Evolutionary conservation across 2,329 filamentous ascomycete species (phyloP), one percentile per base, ranked within the genome.

Genomic region (Neophaeococcomyces aloes): DNA sequence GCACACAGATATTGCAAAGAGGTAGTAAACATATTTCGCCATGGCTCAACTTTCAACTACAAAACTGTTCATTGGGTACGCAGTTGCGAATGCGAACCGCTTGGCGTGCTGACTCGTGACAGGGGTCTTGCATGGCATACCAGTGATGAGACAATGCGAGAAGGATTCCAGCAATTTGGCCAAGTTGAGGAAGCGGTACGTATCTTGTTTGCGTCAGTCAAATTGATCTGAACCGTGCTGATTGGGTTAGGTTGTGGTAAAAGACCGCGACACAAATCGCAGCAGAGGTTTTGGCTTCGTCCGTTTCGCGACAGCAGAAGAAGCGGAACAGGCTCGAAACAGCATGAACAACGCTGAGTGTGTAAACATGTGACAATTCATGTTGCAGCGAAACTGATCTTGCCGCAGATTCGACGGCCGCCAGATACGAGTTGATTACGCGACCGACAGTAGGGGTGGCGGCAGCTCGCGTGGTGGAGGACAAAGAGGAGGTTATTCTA

Each of bases 111-210:
- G 40, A 30, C 27, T 33, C 31, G n/a, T 25, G 33, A 46, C 38
- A 94, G 89, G 61, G 91, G 91, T 75, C 86, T 98, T 56, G 86
- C 91, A 60, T 98, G 91, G 91, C 88, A 95, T 71, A 98, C 91
- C 53, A 87, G 93, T 66, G 89, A 96, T 68, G 68, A 70, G 34
- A 87, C 85, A 55, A 73, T 98, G 54, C 83, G 85, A 60, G 71
- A 82, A 61, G 94, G 94, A 67, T 98, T 98, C 65, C 82, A 89
- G 65, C 82, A 91, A 65, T 95, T 86, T 61, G 89, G 89, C 48
- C 71, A 73, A 32, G 83, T 98, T 55, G 87, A 95, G 64, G 89
- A 98, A 78, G 91, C 91, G 58, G 91, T 96, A 77, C 67, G 86
- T 44, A 10, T 27, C 10, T 5, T 27, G 23, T 5, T 10, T 10